Base-by-base conservation (phyloP, 1,284 basidiomycete genomes). In the Cryptococcus jaspeensis region DNA sequence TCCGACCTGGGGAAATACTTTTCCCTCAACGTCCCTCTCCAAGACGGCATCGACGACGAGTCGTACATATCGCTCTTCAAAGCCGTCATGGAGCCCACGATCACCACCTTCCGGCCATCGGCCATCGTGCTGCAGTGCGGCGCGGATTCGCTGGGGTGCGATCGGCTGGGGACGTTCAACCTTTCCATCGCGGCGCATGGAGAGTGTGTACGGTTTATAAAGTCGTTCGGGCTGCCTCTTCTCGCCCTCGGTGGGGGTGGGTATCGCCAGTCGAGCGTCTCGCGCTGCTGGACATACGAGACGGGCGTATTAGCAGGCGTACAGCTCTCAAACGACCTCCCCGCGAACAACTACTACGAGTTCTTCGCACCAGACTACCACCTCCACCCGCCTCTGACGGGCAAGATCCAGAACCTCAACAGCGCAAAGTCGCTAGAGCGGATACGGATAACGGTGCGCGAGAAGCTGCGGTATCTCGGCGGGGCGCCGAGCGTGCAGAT, bases 241-340 rank as follows among this genome's bases (percentile, higher is more conserved):
- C 81, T 99, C 16, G 89, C 96, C 7, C 77, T 99, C 2, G 95
- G 95, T 18, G 95, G 95, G 1, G 95, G 95, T 1, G 95, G 95
- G 0, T 99, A 99, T 60, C 67, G 76, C 25, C 73, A 75, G 54
- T 90, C 91, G 72, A 96, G 95, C 67, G 95, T 99, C 54, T 90
- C 90, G 43, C 85, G 95, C n/a, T 98, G 95, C 73, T 99, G 95
- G 95, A 89, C 95, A 11, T 97, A 98, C 80, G 95, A 99, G 77
- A 99, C 96, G 0, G 87, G 91, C 5, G 89, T 99, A 0, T 83
- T 94, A n/a, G 87, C 94, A 25, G 90, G 92, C 16, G 85, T 88
- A 0, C 80, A 84, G 16, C 84, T 99, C 13, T 87, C 92, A 0
- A 88, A 95, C 75, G 86, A 88, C 56, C 84, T 99, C 5, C 95